phyloP scores from a whole-genome alignment of 768 basidiomycete genomes.

The Russula sp. region DNA sequence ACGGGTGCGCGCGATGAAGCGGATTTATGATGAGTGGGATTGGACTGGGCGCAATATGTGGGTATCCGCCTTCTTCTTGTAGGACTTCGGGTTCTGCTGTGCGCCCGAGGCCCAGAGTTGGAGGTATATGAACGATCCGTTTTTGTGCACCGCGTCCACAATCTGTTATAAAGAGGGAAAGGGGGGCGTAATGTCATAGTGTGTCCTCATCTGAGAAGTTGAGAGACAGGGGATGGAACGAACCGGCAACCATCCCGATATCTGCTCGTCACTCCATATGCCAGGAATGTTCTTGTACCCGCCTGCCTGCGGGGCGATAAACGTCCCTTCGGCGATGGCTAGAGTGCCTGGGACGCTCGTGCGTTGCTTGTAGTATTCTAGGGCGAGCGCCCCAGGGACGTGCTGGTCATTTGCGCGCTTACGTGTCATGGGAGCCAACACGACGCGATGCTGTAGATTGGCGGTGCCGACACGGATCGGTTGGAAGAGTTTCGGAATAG shows the following conservation, averaged over 20 bases:
- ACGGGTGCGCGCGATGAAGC: neutral
- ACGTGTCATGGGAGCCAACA: slow-evolving; percentile 55
- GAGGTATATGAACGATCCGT: slow-evolving; percentile 37
- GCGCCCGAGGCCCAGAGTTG: slow-evolving; percentile 45
- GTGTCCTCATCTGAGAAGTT: neutral
- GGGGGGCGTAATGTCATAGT: neutral
- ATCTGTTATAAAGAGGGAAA: neutral
- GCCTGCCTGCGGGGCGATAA: slow-evolving; percentile 50
- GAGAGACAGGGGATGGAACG: neutral
- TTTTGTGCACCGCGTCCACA: slow-evolving; percentile 37
- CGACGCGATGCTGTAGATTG: slow-evolving; percentile 49
- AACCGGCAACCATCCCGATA: slow-evolving; percentile 49
- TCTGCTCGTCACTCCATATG: slow-evolving; percentile 60
- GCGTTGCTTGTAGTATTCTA: slow-evolving; percentile 51
- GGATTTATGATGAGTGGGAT: neutral
- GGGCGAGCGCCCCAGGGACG: slow-evolving; percentile 39
- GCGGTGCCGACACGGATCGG: slow-evolving; percentile 46
- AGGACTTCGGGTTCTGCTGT: slow-evolving; percentile 14
- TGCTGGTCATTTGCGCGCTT: slow-evolving; percentile 39
- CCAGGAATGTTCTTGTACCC: slow-evolving; percentile 56
- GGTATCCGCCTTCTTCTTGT: slow-evolving; percentile 2
- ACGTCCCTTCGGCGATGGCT: slow-evolving; percentile 55
- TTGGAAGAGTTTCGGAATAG: slow-evolving; percentile 41
- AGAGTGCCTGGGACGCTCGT: slow-evolving; percentile 49
- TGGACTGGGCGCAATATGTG: neutral